Evolutionary conservation across 2,329 filamentous ascomycete species (phyloP).

Genomic region (Xylaria sp.): DNA sequence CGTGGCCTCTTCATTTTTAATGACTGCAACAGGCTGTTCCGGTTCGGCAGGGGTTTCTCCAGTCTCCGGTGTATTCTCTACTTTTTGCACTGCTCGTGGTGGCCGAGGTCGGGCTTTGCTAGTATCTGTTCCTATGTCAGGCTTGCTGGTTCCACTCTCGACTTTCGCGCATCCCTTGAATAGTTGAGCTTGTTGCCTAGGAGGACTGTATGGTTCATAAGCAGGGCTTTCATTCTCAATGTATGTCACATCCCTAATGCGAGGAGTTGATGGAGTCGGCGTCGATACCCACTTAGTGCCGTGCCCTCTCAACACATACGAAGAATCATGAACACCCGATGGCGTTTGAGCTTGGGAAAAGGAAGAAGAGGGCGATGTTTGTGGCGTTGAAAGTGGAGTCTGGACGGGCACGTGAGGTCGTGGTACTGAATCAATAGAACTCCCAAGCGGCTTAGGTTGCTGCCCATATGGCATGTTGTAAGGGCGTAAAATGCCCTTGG

Average conservation of each 20-base stretch:
- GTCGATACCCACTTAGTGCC: slow-evolving; percentile 56
- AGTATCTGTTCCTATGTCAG: slow-evolving; percentile 24
- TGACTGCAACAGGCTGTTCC: slow-evolving; percentile 36
- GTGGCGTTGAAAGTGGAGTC: slow-evolving; percentile 22
- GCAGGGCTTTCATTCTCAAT: slow-evolving; percentile 47
- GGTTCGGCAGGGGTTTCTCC: slow-evolving; percentile 46
- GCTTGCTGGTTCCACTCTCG: slow-evolving; percentile 34
- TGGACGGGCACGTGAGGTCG: slow-evolving; percentile 22
- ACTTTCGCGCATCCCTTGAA: slow-evolving; percentile 32
- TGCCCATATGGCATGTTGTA: slow-evolving; percentile 30
- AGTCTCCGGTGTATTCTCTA: slow-evolving; percentile 35
- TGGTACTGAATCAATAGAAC: slow-evolving; percentile 18
- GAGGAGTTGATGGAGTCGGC: slow-evolving; percentile 55
- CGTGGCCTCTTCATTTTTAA: slow-evolving; percentile 57
- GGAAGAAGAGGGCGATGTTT: slow-evolving; percentile 18
- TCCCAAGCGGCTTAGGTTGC: slow-evolving; percentile 21
- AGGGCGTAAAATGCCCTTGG: slow-evolving; percentile 16
- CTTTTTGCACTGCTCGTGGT: slow-evolving; percentile 35
- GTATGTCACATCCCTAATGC: slow-evolving; percentile 29
- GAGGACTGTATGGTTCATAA: slow-evolving; percentile 55
- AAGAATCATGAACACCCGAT: slow-evolving; percentile 15
- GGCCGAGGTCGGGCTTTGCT: slow-evolving; percentile 31
- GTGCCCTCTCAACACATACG: slow-evolving; percentile 33
- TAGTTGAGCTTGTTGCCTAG: slow-evolving; percentile 37
- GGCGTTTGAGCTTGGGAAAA: slow-evolving; percentile 26